Evolutionary conservation across 2,329 filamentous ascomycete genomes (phyloP), one percentile per base, ranked within the genome.

Genomic region (Sclerotinia glacialis): DNA sequence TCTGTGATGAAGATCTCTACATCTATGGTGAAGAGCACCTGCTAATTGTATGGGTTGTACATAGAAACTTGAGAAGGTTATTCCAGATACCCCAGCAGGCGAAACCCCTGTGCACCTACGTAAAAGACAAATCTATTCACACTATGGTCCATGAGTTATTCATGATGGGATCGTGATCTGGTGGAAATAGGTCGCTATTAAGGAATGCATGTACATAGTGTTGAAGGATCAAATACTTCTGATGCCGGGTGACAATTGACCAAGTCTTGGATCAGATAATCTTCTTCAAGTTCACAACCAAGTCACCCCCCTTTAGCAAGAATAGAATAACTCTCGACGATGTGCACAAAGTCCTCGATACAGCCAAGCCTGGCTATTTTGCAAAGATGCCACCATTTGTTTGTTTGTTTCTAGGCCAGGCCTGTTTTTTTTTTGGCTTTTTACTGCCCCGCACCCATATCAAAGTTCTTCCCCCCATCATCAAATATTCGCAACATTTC

Each of bases 51-150:
- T 28, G 40, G 1, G 26, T 6, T 14, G 16, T 31, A 21, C 18
- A 55, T 73, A 94, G 91, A 90, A 90, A 80, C 82, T 95, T 70
- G 89, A 93, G 78, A 95, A 95, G 82, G 85, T 83, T 71, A 89
- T 95, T 72, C 91, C 91, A 69, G 89, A 90, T 71, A 82, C 90
- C 71, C 90, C 89, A 69, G 82, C 84, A 76, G 85, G 86, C 76
- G 84, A 87, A 73, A 86, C 83, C 40, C 91, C 91, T 61, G 87
- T 95, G 71, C 90, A 94, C 78, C 83, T 92, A 72, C 85, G 89
- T 75, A 83, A 85, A 74, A 82, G 81, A 76, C 85, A 87, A 78
- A 86, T 87, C 62, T 77, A 76, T 54, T 71, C 76, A 44, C 67
- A 74, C 49, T 37, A 66, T n/a, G 52, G 65, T 14, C 47, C 65